phyloP scores from a whole-genome alignment of 441 rosid genomes.

The Pelargonium myrrhifolium region DNA sequence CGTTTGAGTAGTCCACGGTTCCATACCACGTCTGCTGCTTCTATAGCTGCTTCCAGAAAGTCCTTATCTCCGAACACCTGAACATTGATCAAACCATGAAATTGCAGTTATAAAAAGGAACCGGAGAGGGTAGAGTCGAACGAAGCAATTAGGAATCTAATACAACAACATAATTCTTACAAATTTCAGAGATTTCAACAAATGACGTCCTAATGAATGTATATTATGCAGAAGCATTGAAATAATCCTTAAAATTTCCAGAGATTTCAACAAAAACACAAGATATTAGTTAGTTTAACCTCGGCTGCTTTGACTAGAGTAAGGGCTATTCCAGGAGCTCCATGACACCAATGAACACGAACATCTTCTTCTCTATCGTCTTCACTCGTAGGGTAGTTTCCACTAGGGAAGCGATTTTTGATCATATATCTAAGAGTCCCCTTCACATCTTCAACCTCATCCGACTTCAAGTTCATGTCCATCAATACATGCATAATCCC shows the following conservation, averaged over 20 bases:
- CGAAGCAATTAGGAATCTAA: too few species aligned
- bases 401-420: slow-evolving; percentile 46
- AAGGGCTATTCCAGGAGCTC: slow-evolving; percentile 64
- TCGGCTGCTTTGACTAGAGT: slow-evolving; percentile 61
- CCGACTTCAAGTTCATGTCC: slow-evolving; percentile 54
- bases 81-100: slow-evolving; percentile 8
- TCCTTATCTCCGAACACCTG: slow-evolving; percentile 50
- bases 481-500: slow-evolving; percentile 63
- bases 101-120: too few species aligned
- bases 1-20: slow-evolving; percentile 54
- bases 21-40: slow-evolving; percentile 62
- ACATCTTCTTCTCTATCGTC: slow-evolving; percentile 45
- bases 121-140: too few species aligned
- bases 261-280: too few species aligned
- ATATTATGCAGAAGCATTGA: too few species aligned
- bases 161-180: too few species aligned
- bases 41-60: slow-evolving; percentile 52
- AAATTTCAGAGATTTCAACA: too few species aligned
- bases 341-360: slow-evolving; percentile 74
- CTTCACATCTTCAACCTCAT: slow-evolving; percentile 57
- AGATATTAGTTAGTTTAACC: slow-evolving; percentile 24
- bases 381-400: slow-evolving; percentile 61
- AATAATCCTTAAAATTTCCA: too few species aligned
- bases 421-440: slow-evolving; percentile 57
- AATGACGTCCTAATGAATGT: too few species aligned